These are phyloP conservation scores for Closterium sp. DNA, from an alignment of 139 green algal genomes.

Conservation along the genomic window DNA sequence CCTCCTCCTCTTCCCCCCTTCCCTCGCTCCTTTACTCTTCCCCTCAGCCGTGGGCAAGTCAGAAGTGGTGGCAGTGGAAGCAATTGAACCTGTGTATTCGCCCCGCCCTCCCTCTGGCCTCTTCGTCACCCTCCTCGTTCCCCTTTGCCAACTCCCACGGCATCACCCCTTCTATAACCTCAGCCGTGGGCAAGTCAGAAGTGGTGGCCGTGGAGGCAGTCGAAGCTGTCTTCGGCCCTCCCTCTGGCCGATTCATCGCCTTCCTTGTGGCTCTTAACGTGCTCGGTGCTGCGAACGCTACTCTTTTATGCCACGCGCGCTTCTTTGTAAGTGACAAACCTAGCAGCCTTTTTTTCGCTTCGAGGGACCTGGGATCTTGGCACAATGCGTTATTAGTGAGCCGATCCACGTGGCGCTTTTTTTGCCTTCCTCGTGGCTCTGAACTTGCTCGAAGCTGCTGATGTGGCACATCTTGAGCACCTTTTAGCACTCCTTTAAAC, in stretches of 20 bases:
- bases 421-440: too few relatives aligned
- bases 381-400: too few relatives aligned
- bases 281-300: background rate
- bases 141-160: background rate
- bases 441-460: too few relatives aligned
- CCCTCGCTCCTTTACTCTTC: background rate
- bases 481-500: too few relatives aligned
- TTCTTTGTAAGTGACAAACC: constrained; percentile 17
- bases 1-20: background rate
- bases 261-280: constrained; percentile 18
- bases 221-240: background rate
- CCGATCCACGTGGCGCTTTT: too few relatives aligned
- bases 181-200: background rate
- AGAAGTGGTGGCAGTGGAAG: constrained; percentile 4
- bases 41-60: background rate
- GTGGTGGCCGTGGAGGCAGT: constrained; percentile 17
- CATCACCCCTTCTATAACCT: background rate
- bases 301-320: background rate
- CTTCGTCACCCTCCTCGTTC: background rate
- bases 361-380: too few relatives aligned
- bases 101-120: background rate
- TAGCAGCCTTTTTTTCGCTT: background rate
- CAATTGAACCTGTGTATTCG: background rate
- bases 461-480: too few relatives aligned
- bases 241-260: background rate